These are phyloP conservation scores for Plasmodium knowlesi DNA, from an alignment of 169 alveolate genomes.

Conservation along the genomic window DNA sequence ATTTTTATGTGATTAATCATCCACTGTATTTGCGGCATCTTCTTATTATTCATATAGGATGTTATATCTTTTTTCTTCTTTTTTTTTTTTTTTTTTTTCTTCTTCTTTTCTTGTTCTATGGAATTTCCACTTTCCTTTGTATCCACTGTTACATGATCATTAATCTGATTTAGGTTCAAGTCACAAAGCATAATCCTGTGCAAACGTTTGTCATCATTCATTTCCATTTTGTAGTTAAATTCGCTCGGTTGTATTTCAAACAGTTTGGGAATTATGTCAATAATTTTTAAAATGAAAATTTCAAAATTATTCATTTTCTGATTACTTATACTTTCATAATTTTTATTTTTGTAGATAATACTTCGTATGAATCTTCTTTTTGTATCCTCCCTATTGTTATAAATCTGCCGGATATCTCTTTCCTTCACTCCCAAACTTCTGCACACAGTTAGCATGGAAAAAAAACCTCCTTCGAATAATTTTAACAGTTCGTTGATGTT, in stretches of 20 bases:
- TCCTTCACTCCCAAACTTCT: conserved; percentile 29
- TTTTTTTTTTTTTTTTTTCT: conserved; percentile 19
- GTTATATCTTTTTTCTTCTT: conserved; percentile 59
- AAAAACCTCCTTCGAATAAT: conserved; percentile 23
- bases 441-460: conserved; percentile 58
- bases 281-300: conserved; percentile 64
- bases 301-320: conserved; percentile 75
- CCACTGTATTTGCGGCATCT: conserved; percentile 71
- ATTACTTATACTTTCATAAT: conserved; percentile 51
- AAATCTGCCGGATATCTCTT: conserved; percentile 7
- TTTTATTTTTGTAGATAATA: conserved; percentile 54
- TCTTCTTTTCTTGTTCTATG: not conserved
- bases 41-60: conserved; percentile 63
- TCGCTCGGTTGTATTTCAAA: conserved; percentile 56
- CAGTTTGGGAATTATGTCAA: conserved; percentile 60
- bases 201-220: not conserved
- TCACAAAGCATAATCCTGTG: conserved; percentile 2
- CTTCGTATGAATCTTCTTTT: conserved; percentile 29
- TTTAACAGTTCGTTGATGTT: conserved; percentile 53
- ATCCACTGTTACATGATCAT: not conserved
- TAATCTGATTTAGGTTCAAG: conserved; percentile 12
- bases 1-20: conserved; percentile 63
- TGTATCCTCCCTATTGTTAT: not conserved
- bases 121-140: not conserved
- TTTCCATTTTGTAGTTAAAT: not conserved